phyloP scores from a whole-genome alignment of 2,329 filamentous ascomycete species.

The Colletotrichum gloeosporioides region DNA sequence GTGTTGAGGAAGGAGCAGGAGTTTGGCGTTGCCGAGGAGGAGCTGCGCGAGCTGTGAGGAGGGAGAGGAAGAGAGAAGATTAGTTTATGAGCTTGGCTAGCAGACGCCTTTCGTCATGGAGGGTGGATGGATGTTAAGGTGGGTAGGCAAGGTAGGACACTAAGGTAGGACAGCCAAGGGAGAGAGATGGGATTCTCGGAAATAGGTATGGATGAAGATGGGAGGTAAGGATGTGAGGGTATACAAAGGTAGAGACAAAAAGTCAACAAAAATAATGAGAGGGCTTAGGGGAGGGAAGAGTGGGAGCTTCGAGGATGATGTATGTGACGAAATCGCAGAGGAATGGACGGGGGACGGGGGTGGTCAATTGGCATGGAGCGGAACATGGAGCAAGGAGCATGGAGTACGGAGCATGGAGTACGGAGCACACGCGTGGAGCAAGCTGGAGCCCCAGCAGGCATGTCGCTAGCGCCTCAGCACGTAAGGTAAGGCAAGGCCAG shows the following conservation, averaged over 20 bases:
- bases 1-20: constrained; percentile 24
- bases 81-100: constrained; percentile 23
- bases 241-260: not conserved
- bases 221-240: not conserved
- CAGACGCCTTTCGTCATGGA: not conserved
- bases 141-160: constrained; percentile 23
- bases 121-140: constrained; percentile 31
- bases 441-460: not conserved
- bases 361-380: constrained; percentile 20
- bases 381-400: constrained; percentile 7
- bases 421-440: constrained; percentile 1
- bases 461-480: not conserved
- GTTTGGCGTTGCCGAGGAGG: constrained; percentile 54
- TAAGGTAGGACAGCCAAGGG: not conserved
- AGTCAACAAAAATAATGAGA: not conserved
- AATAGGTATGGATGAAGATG: not conserved
- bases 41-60: constrained; percentile 54
- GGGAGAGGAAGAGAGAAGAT: constrained; percentile 21
- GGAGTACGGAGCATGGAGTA: constrained; percentile 1
- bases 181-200: not conserved
- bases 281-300: not conserved
- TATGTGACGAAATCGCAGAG: constrained; percentile 23
- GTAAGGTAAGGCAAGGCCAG: not conserved
- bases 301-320: constrained; percentile 16
- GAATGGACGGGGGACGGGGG: constrained; percentile 6